These are phyloP conservation scores for Pseudogymnoascus sp. DNA, from an alignment of 2,329 filamentous ascomycete genomes.

Conservation along the genomic window DNA sequence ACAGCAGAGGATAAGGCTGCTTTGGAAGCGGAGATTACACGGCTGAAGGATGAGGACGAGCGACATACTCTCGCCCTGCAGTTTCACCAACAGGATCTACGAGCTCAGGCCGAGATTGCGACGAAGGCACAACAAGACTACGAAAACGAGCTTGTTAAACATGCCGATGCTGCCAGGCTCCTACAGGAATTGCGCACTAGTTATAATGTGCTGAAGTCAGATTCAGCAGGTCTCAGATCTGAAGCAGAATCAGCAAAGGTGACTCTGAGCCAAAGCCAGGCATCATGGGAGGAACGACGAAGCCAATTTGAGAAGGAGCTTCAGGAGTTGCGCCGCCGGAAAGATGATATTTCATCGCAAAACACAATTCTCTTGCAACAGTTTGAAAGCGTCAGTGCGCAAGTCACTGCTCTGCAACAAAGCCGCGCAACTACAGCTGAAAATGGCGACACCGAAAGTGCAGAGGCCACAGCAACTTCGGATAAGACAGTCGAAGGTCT, in stretches of 20 bases:
- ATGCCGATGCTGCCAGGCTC: conserved; percentile 85
- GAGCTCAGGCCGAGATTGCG: conserved; percentile 87
- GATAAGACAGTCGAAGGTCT: conserved; percentile 63
- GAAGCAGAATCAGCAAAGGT: conserved; percentile 81
- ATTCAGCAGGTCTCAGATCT: conserved; percentile 63
- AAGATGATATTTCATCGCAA: conserved; percentile 78
- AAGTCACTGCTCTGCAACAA: conserved; percentile 73
- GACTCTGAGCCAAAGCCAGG: conserved; percentile 68
- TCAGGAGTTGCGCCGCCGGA: conserved; percentile 63
- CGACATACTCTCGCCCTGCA: conserved; percentile 70
- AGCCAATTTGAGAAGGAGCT: conserved; percentile 79
- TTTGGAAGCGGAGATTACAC: conserved; percentile 68
- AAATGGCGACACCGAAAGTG: conserved; percentile 35
- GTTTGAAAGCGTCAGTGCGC: conserved; percentile 70
- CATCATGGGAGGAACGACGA: conserved; percentile 78
- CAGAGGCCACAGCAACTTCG: conserved; percentile 33
- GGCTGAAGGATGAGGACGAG: conserved; percentile 76
- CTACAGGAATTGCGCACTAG: conserved; percentile 72
- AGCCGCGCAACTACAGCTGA: conserved; percentile 54
- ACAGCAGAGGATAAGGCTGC: conserved; percentile 75
- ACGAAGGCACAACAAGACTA: conserved; percentile 91
- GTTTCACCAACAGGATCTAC: conserved; percentile 83
- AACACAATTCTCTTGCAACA: conserved; percentile 87
- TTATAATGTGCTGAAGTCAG: conserved; percentile 71
- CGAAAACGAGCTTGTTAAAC: conserved; percentile 86